Base-by-base conservation (phyloP, 805 yeast species). In the Nakazawaea anatomiae region DNA sequence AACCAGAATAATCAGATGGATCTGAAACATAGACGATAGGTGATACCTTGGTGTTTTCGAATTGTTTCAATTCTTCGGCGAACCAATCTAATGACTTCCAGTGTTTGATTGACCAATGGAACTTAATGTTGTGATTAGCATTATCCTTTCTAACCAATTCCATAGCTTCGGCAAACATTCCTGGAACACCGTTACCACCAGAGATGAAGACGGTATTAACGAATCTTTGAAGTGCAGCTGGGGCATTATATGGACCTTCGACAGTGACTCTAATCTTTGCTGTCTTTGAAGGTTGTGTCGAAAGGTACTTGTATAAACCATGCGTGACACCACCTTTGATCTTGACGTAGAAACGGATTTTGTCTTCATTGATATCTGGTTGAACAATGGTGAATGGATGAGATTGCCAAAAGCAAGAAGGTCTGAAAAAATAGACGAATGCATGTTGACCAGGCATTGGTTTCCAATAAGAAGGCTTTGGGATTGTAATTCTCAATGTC, bases 41-140 rank as follows among this genome's bases (percentile, higher is more conserved):
- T 49, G 70, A 66, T 42, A 72, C 62, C 6, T 50, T 59, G 2
- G 74, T 60, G 40, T 58, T 59, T 46, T 64, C 64, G 29, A 75
- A 66, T 32, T 64, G 60, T 38, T 53, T 53, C 54, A 54, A 68
- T 54, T 80, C 84, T 12, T 72, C 73, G 35, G 64, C 61, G 52
- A 78, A 76, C 81, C 83, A 76, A 42, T 66, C 60, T 18, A 87
- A 60, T 6, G 83, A 74, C 39, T 67, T 66, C 52, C 72, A 68
- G 38, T 81, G 79, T 50, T 83, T 70, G 9, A 86, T 71, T 7
- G 77, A 73, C 96, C 96, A 89, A 36, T 76, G 64, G 47, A 87
- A 71, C 52, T 77, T 74, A 34, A 73, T 65, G 41, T 65, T 60
- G 14, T 65, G 70, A 41, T 66, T 65, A 6, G 38, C 52, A 31